Conservation (phyloP, 352 stramenopile genomes). For the Phytophthora ramorum region DNA sequence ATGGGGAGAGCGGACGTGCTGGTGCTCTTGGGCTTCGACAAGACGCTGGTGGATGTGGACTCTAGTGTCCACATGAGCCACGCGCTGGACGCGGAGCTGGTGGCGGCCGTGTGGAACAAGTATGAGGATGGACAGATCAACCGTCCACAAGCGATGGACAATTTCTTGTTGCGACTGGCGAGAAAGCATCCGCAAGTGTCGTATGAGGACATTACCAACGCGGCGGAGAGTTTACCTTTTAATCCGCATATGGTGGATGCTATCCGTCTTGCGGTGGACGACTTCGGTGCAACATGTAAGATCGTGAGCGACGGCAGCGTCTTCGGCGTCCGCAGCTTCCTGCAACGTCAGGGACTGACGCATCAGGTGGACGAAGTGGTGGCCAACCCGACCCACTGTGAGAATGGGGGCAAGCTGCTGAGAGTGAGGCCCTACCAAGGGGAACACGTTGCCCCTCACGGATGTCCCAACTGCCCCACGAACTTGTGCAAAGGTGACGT, state of each 20-base stretch:
- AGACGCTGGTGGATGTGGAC: constrained; percentile 56
- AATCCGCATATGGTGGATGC: constrained; percentile 53
- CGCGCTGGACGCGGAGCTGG: constrained; percentile 39
- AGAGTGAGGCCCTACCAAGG: constrained; percentile 48
- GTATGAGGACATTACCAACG: constrained; percentile 27
- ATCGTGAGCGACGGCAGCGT: constrained; percentile 65
- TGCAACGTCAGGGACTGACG: constrained; percentile 36
- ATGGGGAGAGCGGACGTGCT: constrained; percentile 28
- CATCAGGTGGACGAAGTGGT: constrained; percentile 44
- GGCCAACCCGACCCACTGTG: constrained; percentile 44
- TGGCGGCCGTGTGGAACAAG: constrained; percentile 26
- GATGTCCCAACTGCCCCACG: constrained; percentile 47
- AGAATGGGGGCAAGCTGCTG: constrained; percentile 28
- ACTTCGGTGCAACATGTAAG: constrained; percentile 38
- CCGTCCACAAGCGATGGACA: constrained; percentile 41
- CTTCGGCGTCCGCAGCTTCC: constrained; percentile 55
- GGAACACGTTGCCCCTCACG: constrained; percentile 39
- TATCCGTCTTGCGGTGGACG: constrained; percentile 42
- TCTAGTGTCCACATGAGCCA: constrained; percentile 45
- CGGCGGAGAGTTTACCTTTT: constrained; percentile 40
- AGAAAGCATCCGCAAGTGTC: constrained; percentile 32
- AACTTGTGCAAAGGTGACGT: constrained; percentile 76
- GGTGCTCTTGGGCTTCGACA: constrained; percentile 65
- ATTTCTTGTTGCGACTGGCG: constrained; percentile 39
- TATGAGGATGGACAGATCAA: not conserved